Evolutionary conservation across 108 stramenopile species (phyloP).

Genomic region (Discostella stelligeroides): DNA sequence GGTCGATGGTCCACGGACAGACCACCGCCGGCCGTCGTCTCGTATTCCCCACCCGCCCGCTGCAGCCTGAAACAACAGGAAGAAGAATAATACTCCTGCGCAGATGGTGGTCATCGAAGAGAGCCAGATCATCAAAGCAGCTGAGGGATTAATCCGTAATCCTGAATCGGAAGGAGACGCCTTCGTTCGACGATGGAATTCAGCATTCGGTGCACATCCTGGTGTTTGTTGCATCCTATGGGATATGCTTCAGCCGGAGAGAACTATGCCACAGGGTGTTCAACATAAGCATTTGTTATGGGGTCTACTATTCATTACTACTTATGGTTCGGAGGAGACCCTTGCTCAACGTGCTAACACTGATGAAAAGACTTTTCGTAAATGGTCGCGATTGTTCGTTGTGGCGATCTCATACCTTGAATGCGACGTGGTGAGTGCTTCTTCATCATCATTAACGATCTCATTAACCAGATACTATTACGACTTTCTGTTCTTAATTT

Average conservation of each 20-base stretch:
- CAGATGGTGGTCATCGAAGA: no score
- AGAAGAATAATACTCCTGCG: no score
- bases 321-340: slow-evolving; percentile 21
- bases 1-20: no score
- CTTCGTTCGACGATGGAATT: slow-evolving; percentile 1
- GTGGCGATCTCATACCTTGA: slow-evolving; percentile 28
- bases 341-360: neutral
- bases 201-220: slow-evolving; percentile 7
- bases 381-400: slow-evolving; percentile 32
- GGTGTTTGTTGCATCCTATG: slow-evolving; percentile 9
- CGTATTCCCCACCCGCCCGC: no score
- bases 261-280: slow-evolving; percentile 2
- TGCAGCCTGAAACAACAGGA: no score
- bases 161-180: neutral
- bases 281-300: slow-evolving; percentile 18
- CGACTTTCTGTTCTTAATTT: slow-evolving; percentile 12
- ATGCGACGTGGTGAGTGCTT: slow-evolving; percentile 26
- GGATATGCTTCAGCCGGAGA: slow-evolving; percentile 8
- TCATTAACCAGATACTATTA: no score
- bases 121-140: slow-evolving; percentile 5
- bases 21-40: no score
- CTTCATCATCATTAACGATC: neutral
- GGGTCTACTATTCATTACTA: slow-evolving; percentile 20
- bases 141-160: neutral
- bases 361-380: slow-evolving; percentile 39